phyloP scores from a whole-genome alignment of 768 basidiomycete genomes.

The Trametes meyenii region DNA sequence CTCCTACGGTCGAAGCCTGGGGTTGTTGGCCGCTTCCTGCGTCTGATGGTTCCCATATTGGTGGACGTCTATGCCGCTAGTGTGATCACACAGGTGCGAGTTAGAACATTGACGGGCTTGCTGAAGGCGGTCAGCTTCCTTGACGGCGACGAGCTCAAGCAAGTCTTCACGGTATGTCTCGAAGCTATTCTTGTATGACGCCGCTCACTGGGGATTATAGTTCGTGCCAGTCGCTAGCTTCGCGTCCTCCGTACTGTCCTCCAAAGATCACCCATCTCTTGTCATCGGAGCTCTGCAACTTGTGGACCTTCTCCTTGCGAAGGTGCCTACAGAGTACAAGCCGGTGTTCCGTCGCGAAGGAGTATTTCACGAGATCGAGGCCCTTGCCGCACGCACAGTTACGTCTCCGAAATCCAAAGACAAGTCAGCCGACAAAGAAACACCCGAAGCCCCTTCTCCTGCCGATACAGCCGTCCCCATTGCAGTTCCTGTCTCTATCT shows the following conservation, averaged over 20 bases:
- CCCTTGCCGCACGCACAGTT: conserved; percentile 66
- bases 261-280: conserved; percentile 84
- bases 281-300: conserved; percentile 91
- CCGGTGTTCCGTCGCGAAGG: conserved; percentile 93
- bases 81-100: conserved; percentile 82
- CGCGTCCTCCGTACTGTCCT: conserved; percentile 90
- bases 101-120: conserved; percentile 85
- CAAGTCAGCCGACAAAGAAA: conserved; percentile 39
- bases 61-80: conserved; percentile 99
- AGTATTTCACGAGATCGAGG: conserved; percentile 92
- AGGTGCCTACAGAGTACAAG: conserved; percentile 82
- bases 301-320: conserved; percentile 86
- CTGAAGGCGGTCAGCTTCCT: conserved; percentile 92
- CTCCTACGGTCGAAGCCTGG: conserved; percentile 71
- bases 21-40: conserved; percentile 86
- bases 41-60: conserved; percentile 87
- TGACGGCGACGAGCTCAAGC: conserved; percentile 72
- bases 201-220: conserved; percentile 43
- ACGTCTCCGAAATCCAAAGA: conserved; percentile 54
- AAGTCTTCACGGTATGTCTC: conserved; percentile 71
- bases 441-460: conserved; percentile 41
- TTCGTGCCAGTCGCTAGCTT: conserved; percentile 95
- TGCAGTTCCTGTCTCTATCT: conserved; percentile 42
- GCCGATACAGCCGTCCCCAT: conserved; percentile 40
- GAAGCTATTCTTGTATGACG: conserved; percentile 4